These are phyloP conservation scores for Silene uniflora DNA, from an alignment of 148 eudicot genomes.

Conservation along the genomic window DNA sequence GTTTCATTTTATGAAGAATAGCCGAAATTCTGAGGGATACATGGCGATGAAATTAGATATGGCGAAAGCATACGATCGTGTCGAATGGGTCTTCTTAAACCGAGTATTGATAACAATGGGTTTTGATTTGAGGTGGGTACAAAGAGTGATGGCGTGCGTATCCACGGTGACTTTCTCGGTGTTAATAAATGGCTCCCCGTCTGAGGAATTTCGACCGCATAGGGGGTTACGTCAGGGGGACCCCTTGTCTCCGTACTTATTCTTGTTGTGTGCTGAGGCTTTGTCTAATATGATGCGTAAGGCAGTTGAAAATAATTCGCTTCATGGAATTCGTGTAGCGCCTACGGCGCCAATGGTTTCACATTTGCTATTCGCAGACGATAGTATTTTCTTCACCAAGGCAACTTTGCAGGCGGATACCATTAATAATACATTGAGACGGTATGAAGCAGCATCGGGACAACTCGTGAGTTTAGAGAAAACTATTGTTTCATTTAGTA, in stretches of 20 bases:
- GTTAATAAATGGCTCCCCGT: not conserved
- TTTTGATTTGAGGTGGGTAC: not conserved
- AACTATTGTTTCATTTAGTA: not conserved
- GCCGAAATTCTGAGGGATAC: not conserved
- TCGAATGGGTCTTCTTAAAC: not conserved
- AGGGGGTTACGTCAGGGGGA: not conserved
- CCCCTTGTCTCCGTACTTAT: not conserved
- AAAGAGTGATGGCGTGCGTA: not conserved
- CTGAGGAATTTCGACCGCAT: not conserved
- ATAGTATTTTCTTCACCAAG: not conserved
- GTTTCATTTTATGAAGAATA: not conserved
- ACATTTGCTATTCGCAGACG: not conserved
- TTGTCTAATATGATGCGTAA: not conserved
- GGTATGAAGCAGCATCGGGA: not conserved
- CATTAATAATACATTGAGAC: too few relatives aligned
- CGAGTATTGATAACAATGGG: not conserved
- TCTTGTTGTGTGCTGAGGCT: not conserved
- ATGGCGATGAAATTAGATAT: conserved; percentile 4
- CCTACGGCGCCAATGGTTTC: not conserved
- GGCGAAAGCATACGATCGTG: not conserved
- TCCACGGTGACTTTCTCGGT: too few relatives aligned
- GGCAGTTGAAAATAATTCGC: too few relatives aligned
- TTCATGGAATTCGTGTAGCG: not conserved
- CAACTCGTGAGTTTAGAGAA: not conserved
- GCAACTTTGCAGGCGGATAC: not conserved